Conservation (phyloP, 169 alveolate genomes). For the Babesia gibsoni region DNA sequence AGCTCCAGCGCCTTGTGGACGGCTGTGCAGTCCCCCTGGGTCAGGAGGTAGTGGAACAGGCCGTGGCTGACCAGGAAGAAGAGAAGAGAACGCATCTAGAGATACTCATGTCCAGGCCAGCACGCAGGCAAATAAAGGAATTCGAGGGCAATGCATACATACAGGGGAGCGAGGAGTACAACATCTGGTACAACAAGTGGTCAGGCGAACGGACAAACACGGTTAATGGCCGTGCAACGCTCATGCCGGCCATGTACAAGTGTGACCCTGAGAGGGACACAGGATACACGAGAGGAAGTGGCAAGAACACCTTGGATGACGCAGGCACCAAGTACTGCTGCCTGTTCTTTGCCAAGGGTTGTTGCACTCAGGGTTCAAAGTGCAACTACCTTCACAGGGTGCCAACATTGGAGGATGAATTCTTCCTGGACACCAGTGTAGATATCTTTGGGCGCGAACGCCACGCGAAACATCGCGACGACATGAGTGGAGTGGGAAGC, state of each 20-base stretch:
- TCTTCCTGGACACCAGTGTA: slow-evolving; percentile 85
- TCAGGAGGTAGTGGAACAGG: slow-evolving; percentile 54
- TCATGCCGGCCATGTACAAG: slow-evolving; percentile 84
- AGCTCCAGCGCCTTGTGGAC: slow-evolving; percentile 42
- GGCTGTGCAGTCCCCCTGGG: slow-evolving; percentile 57
- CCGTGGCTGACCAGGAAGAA: slow-evolving; percentile 35
- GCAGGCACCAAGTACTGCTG: slow-evolving; percentile 87
- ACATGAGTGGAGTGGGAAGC: slow-evolving; percentile 96
- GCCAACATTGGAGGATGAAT: slow-evolving; percentile 93
- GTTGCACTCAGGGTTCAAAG: slow-evolving; percentile 95
- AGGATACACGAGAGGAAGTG: slow-evolving; percentile 96
- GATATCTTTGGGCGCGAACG: slow-evolving; percentile 98
- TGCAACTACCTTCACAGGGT: slow-evolving; percentile 95
- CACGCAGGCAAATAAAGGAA: slow-evolving; percentile 53
- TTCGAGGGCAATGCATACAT: slow-evolving; percentile 49
- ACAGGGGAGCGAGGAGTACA: slow-evolving; percentile 95
- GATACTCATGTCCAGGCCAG: slow-evolving; percentile 41
- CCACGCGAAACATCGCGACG: slow-evolving; percentile 93
- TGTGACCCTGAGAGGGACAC: slow-evolving; percentile 93
- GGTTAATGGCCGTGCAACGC: slow-evolving; percentile 79
- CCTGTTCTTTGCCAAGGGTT: slow-evolving; percentile 94
- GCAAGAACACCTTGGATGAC: slow-evolving; percentile 66
- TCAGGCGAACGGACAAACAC: slow-evolving; percentile 81
- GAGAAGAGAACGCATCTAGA: slow-evolving; percentile 11
- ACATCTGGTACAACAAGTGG: slow-evolving; percentile 98